Base-by-base conservation (phyloP, 1,139 yeast species). In the Geotrichum candidum region DNA sequence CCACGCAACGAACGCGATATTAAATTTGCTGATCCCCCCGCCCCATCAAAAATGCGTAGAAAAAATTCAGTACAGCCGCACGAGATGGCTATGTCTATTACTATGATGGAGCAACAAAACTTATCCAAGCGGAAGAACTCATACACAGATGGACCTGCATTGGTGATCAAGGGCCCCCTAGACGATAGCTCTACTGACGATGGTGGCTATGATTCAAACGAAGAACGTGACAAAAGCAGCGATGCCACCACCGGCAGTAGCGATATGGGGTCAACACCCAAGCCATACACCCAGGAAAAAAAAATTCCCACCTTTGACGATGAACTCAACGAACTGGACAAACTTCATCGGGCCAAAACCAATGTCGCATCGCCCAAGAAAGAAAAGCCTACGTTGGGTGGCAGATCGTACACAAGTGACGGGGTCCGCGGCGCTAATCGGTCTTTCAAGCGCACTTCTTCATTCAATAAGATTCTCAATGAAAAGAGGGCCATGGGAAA, bases 141-240 rank as follows among this genome's bases (percentile, higher is more conserved):
- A 11, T 38, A 38, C 7, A 86, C 85, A 41, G 86, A 85, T 48
- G 97, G 92, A 1, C 97, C 96, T 11, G 91, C 95, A 0, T 76
- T 92, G 57, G 84, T 88, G 13, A 88, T 91, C 61, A 83, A 83
- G 66, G 86, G 96, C 1, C 97, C 97, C 1, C 83, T 85, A 50
- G 96, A 59, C 27, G 41, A 23, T 18, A 87, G 54, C 68, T 72
- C 77, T 35, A 29, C 31, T 11, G 53, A 58, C 13, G 61, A 58
- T 13, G 61, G 56, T 15, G 77, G 69, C 25, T 73, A 70, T 10
- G 76, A 73, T 3, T 75, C 71, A 25, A 72, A 69, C 51, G 73
- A 67, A 51, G 71, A 66, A 55, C 72, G 67, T 25, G 69, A 67
- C 5, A 69, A 66, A 27, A 63, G 61, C 33, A 66, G 62, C 5